phyloP scores from a whole-genome alignment of 257 asterid genomes.

The Scutellaria barbata region DNA sequence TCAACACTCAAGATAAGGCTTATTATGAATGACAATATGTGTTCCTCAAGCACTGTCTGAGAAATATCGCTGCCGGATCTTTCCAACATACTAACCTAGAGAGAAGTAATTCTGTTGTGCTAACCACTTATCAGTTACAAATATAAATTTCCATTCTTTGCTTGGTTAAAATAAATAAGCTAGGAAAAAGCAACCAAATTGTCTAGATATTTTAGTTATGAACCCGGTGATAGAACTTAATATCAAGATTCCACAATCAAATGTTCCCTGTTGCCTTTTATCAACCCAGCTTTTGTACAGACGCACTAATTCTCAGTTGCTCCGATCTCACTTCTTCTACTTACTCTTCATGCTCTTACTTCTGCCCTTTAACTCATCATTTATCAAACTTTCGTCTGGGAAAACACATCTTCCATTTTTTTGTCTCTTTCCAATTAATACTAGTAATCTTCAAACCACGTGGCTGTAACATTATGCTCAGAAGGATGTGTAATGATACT shows the following conservation, averaged over 20 bases:
- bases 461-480: conserved; percentile 2
- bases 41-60: background rate
- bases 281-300: background rate
- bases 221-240: conserved; percentile 9
- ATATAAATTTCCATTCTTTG: conserved; percentile 18
- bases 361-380: conserved; percentile 5
- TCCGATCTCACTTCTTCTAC: conserved; percentile 2
- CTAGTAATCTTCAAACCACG: conserved; percentile 23
- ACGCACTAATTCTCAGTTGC: conserved; percentile 19
- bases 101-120: background rate
- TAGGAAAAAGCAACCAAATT: conserved; percentile 2
- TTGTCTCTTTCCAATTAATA: conserved; percentile 23
- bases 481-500: no score
- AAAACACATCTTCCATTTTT: background rate
- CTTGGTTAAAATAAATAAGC: conserved; percentile 26
- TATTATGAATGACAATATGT: conserved; percentile 17
- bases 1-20: conserved; percentile 17
- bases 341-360: background rate
- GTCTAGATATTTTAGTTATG: background rate
- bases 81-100: background rate
- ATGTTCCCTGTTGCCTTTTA: background rate
- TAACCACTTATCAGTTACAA: conserved; percentile 16
- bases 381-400: background rate
- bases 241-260: conserved; percentile 2
- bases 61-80: background rate